Percentiles rank a stretch among this genome's conserved stretches.
Conservation (phyloP, 1,139 yeast species). For the Yamadazyma triangularis region DNA sequence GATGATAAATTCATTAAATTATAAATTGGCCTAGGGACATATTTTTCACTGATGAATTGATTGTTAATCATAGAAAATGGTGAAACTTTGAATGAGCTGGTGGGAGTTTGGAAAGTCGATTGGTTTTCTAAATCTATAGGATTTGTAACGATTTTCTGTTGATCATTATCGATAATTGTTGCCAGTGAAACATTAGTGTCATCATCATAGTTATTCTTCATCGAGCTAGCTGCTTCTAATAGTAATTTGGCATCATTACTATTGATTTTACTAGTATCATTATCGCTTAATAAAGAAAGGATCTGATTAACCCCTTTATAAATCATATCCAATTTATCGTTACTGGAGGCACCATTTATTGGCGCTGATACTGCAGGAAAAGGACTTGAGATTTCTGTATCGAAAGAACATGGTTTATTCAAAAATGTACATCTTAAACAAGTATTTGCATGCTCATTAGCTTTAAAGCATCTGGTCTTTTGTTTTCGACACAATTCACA, state of each 20-base stretch:
- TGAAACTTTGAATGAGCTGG: constrained; percentile 40
- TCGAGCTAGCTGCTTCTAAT: constrained; percentile 24
- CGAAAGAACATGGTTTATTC: constrained; percentile 48
- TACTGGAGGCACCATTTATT: constrained; percentile 1
- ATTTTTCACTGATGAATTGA: constrained; percentile 19
- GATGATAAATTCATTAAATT: constrained; percentile 30
- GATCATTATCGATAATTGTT: background rate
- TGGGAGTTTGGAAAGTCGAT: constrained; percentile 35
- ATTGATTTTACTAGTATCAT: constrained; percentile 5
- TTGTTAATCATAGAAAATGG: constrained; percentile 47
- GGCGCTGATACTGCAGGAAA: background rate
- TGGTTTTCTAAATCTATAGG: constrained; percentile 15
- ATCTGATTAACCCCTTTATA: constrained; percentile 32
- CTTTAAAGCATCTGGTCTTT: constrained; percentile 59
- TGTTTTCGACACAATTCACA: constrained; percentile 57
- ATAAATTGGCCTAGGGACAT: constrained; percentile 42
- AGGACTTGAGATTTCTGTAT: too few species aligned
- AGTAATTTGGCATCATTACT: constrained; percentile 21
- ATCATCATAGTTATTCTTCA: constrained; percentile 12
- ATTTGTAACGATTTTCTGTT: constrained; percentile 9
- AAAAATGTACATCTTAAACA: constrained; percentile 57
- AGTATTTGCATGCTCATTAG: constrained; percentile 37
- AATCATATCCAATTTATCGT: constrained; percentile 22
- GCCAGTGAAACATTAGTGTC: background rate
- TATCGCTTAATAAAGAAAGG: background rate